Evolutionary conservation across 352 stramenopile species (phyloP), one percentile per base, ranked within the genome.

Genomic region (Phytophthora nicotianae): DNA sequence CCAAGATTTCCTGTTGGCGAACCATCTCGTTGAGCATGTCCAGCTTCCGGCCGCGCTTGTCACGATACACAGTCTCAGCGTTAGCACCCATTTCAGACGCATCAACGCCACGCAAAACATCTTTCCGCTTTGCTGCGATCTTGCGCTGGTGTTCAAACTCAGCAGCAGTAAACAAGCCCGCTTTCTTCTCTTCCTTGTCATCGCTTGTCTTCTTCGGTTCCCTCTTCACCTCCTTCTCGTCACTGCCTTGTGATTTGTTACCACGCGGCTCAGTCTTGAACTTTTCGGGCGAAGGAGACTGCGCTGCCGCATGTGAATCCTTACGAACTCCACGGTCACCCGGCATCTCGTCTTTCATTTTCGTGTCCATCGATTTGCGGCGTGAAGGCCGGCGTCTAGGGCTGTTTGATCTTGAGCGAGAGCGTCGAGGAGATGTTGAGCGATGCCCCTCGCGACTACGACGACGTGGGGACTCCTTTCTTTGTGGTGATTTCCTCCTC

Each of bases 1-100:
- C 86, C 24, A 89, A 45, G 42, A 92, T 68, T 66, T 95, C 86
- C 43, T 91, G 83, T 57, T 95, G 86, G 20, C 79, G 80, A 62
- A 89, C 77, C 66, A 95, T 81, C 48, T 95, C 86, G 55, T 88
- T 95, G 3, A 95, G 69, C 81, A 95, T 95, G 51, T 95, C 84
- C 40, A 95, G 56, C 67, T 95, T 95, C 37, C 83, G 82, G 21
- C 86, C 86, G 23, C 85, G 83, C 59, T 90, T 90, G 54, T 95
- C 86, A 51, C 86, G 83, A 70, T 95, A 95, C 56, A 95, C 81
- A 2, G 86, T 95, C 69, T 91, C 81, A 8, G 86, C 82, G 27
- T 92, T 81, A 5, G 81, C 82, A 16, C 85, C 85, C 74, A 94
- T 81, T n/a, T 89, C 76, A 13, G 74, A 70, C 7, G 73, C 79